These are phyloP conservation scores for Glycine latifolia DNA, from an alignment of 306 rosid genomes.

Conservation along the genomic window DNA sequence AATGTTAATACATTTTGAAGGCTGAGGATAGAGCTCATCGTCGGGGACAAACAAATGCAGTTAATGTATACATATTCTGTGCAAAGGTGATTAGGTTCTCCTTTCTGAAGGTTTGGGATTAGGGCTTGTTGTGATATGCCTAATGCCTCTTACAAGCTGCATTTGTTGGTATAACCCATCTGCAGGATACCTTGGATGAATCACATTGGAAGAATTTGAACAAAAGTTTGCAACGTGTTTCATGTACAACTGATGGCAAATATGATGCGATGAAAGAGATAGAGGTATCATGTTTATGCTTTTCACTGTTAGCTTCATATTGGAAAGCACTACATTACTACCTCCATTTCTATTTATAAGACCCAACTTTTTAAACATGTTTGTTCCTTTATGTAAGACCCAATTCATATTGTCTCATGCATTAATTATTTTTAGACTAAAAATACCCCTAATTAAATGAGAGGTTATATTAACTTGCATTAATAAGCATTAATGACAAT, in stretches of 20 bases:
- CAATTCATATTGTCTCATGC: too few relatives aligned
- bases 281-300: slow-evolving; percentile 50
- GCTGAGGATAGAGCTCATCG: slow-evolving; percentile 99
- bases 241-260: slow-evolving; percentile 87
- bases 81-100: slow-evolving; percentile 74
- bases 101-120: slow-evolving; percentile 35
- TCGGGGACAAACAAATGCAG: slow-evolving; percentile 91
- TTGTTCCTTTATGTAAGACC: too few relatives aligned
- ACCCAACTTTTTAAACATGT: too few relatives aligned
- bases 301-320: background rate
- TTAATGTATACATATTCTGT: slow-evolving; percentile 84
- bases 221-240: slow-evolving; percentile 79
- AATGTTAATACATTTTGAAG: slow-evolving; percentile 60
- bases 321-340: background rate
- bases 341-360: too few relatives aligned
- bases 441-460: too few relatives aligned
- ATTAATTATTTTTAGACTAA: too few relatives aligned
- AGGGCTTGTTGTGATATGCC: slow-evolving; percentile 26
- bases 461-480: too few relatives aligned
- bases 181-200: slow-evolving; percentile 86
- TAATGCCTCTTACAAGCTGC: slow-evolving; percentile 39
- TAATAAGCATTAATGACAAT: too few relatives aligned
- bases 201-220: slow-evolving; percentile 79
- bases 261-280: slow-evolving; percentile 79
- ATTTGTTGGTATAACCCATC: slow-evolving; percentile 42